Evolutionary conservation across 331 rosid genomes (phyloP), one percentile per base, ranked within the genome.

Genomic region (Malus hybrid): DNA sequence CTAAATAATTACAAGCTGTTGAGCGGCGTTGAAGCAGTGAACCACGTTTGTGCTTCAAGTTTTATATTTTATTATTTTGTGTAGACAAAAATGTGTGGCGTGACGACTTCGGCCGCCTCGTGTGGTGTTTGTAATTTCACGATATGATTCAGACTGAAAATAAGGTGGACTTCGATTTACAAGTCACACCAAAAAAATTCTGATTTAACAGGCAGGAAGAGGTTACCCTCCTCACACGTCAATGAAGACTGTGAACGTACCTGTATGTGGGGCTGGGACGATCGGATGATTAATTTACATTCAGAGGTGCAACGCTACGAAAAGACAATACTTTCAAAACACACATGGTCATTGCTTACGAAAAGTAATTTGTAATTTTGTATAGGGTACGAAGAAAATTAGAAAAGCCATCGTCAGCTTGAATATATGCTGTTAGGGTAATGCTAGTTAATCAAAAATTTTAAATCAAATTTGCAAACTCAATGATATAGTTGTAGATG

Each of bases 341-440:
- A 61, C 66, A 70, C 55, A 11, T 0, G 20, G 62, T 70, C 74
- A 70, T 29, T 50, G 74, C 74, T 70, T 28, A 70, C 74, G 74
- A 60, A 50, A 22, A 22, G 12, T n/a, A 1, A 9, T 59, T 9
- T 59, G 31, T 59, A 59, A 59, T 59, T 22, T 59, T 20, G 64
- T 22, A 52, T 6, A 19, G n/a, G 7, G 59, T 52, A 52, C 2
- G 59, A 56, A 6, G 2, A 56, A 56, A 56, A 56, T 6, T 57
- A 42, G 27, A n/a, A 8, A 28, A 62, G 33, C n/a, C 24, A 59
- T 59, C 10, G 1, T 27, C 14, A 42, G 48, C 48, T 42, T 42
- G 14, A 3, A 10, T 42, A 3, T 42, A 10, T 10, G 48, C 48
- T 42, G 0, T 36, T 36, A 36, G 44, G 44, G 11, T 36, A 39